phyloP scores from a whole-genome alignment of 2,329 filamentous ascomycete genomes.

The Penicillium sumatraense region DNA sequence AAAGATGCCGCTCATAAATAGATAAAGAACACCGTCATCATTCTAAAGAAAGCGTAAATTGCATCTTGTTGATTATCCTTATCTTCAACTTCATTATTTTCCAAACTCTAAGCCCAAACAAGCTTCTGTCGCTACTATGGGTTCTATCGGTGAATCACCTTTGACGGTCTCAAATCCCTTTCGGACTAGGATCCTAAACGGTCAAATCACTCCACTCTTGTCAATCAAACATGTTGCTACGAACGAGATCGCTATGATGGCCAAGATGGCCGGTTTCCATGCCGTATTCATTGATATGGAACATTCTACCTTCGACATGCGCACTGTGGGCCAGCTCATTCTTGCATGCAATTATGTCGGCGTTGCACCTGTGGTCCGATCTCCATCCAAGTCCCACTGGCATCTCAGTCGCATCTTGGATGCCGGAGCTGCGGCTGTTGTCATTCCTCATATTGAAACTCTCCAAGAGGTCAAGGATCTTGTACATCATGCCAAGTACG shows the following conservation, averaged over 20 bases:
- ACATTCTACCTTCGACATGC: constrained; percentile 46
- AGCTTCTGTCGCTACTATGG: constrained; percentile 14
- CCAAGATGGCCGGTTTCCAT: constrained; percentile 42
- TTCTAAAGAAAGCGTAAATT: too few species aligned
- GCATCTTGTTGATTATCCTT: not conserved
- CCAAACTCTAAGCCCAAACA: not conserved
- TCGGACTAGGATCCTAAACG: constrained; percentile 33
- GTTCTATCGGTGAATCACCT: constrained; percentile 20
- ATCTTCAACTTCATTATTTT: not conserved
- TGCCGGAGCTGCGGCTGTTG: constrained; percentile 46
- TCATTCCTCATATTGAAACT: constrained; percentile 48
- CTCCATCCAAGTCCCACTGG: constrained; percentile 45
- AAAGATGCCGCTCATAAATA: not conserved
- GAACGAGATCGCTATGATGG: constrained; percentile 13
- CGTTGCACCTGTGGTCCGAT: constrained; percentile 49
- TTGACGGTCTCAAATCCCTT: constrained; percentile 33
- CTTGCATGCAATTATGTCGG: constrained; percentile 46
- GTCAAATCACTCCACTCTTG: constrained; percentile 33
- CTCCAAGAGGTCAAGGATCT: constrained; percentile 44
- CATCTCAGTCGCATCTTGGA: constrained; percentile 47
- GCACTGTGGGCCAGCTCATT: constrained; percentile 42
- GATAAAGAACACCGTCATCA: too few species aligned
- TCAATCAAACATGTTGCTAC: constrained; percentile 3
- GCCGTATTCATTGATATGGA: constrained; percentile 54
- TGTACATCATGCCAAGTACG: constrained; percentile 44